Percentiles rank a stretch among this genome's conserved stretches.
Evolutionary conservation across 331 rosid genomes (phyloP).

Genomic region (Prunus yedoensis): DNA sequence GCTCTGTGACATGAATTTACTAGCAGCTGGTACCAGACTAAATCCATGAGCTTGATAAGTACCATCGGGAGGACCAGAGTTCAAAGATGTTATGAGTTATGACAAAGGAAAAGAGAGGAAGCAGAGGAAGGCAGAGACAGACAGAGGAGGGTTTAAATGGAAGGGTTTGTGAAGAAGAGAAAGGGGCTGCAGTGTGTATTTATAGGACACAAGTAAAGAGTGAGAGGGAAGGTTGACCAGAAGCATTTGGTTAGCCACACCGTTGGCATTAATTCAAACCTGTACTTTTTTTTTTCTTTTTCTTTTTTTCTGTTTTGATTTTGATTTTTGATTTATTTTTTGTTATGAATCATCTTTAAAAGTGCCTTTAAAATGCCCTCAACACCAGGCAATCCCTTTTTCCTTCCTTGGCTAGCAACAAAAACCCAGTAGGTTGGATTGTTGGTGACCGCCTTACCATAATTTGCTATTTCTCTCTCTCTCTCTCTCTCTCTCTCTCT

Average conservation of each 20-base stretch:
- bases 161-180: slow-evolving; percentile 23
- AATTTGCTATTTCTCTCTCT: not conserved
- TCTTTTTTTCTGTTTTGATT: not conserved
- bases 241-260: slow-evolving; percentile 59
- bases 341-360: slow-evolving; percentile 10
- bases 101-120: not conserved
- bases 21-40: slow-evolving; percentile 58
- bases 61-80: slow-evolving; percentile 55
- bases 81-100: no score
- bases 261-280: slow-evolving; percentile 54
- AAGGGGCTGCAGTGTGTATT: slow-evolving; percentile 30
- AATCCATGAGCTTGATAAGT: slow-evolving; percentile 49
- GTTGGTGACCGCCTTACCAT: slow-evolving; percentile 58
- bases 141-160: slow-evolving; percentile 4
- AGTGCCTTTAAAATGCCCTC: slow-evolving; percentile 10
- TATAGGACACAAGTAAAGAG: slow-evolving; percentile 39
- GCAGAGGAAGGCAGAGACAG: slow-evolving; percentile 5
- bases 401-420: slow-evolving; percentile 13
- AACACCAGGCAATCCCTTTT: slow-evolving; percentile 18
- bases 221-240: slow-evolving; percentile 39
- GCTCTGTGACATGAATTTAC: slow-evolving; percentile 65
- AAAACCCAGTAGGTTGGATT: slow-evolving; percentile 48
- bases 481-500: no score
- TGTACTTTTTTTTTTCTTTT: not conserved
- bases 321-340: not conserved